phyloP scores from a whole-genome alignment of 78 protist genomes.

The Bodo saltans region DNA sequence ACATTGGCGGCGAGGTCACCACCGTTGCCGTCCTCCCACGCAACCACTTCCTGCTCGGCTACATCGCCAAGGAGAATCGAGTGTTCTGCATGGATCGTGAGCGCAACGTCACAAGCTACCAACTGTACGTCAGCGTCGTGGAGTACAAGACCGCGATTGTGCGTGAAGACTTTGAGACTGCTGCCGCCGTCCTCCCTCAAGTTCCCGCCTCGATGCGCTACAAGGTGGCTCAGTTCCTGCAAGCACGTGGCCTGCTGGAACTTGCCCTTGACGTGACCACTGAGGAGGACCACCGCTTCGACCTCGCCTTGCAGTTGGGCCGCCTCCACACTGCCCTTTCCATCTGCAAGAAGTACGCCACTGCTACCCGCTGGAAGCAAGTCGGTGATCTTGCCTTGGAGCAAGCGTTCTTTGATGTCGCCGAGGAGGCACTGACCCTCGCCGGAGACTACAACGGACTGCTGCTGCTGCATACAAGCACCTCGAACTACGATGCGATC shows the following conservation, averaged over 20 bases:
- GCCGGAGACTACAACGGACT: conserved; percentile 78
- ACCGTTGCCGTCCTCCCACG: conserved; percentile 81
- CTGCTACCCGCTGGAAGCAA: conserved; percentile 67
- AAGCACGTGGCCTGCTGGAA: conserved; percentile 63
- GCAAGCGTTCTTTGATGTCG: conserved; percentile 51
- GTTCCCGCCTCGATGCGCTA: conserved; percentile 67
- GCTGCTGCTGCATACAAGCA: conserved; percentile 64
- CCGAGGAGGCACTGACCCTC: conserved; percentile 66
- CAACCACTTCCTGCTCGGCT: conserved; percentile 69
- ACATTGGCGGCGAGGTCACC: conserved; percentile 85
- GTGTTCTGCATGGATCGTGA: conserved; percentile 81
- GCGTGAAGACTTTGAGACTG: conserved; percentile 72
- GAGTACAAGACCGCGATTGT: conserved; percentile 86
- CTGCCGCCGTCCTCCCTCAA: conserved; percentile 59
- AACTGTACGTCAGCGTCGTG: conserved; percentile 66
- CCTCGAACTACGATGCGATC: conserved; percentile 46
- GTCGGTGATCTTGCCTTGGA: conserved; percentile 80
- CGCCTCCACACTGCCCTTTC: conserved; percentile 61
- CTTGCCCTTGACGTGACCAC: conserved; percentile 79
- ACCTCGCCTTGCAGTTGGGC: conserved; percentile 80
- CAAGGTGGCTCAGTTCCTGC: conserved; percentile 84
- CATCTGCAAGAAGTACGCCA: conserved; percentile 41
- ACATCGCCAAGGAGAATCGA: conserved; percentile 72
- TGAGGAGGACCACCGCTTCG: conserved; percentile 86
- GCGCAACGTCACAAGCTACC: conserved; percentile 33